These are phyloP conservation scores for Lentinula novae-zelandiae DNA, from an alignment of 1,284 basidiomycete species.

Conservation along the genomic window DNA sequence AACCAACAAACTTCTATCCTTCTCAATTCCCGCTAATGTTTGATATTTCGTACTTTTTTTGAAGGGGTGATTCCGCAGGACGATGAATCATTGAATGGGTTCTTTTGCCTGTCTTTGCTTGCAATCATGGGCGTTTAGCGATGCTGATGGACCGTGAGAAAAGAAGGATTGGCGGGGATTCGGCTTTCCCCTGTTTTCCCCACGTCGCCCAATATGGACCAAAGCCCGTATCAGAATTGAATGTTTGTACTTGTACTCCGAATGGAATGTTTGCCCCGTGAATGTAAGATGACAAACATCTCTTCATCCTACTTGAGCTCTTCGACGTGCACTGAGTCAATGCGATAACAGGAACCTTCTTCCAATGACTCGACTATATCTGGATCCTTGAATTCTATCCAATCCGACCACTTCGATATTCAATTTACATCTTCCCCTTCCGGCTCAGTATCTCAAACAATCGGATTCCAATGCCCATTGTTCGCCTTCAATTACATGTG, in stretches of 20 bases:
- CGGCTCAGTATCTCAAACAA: background rate
- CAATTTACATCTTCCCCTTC: background rate
- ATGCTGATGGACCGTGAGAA: constrained; percentile 2
- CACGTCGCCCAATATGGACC: background rate
- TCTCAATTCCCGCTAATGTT: background rate
- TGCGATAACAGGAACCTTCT: background rate
- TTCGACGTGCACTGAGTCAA: background rate
- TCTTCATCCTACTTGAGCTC: background rate
- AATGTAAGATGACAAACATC: background rate
- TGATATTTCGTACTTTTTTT: background rate
- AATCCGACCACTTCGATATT: background rate
- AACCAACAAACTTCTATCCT: background rate
- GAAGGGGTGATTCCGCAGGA: background rate
- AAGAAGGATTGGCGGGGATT: background rate
- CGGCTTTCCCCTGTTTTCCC: background rate
- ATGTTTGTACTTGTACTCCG: background rate
- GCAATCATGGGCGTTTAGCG: background rate
- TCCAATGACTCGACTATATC: background rate
- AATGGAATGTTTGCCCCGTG: background rate
- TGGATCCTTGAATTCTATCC: background rate
- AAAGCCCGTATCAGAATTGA: background rate
- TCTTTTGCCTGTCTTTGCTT: background rate
- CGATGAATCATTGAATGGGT: background rate
- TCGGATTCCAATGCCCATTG: background rate
- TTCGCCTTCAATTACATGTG: background rate